Base-by-base conservation (phyloP, 768 basidiomycete genomes). In the Kwoniella sp. region DNA sequence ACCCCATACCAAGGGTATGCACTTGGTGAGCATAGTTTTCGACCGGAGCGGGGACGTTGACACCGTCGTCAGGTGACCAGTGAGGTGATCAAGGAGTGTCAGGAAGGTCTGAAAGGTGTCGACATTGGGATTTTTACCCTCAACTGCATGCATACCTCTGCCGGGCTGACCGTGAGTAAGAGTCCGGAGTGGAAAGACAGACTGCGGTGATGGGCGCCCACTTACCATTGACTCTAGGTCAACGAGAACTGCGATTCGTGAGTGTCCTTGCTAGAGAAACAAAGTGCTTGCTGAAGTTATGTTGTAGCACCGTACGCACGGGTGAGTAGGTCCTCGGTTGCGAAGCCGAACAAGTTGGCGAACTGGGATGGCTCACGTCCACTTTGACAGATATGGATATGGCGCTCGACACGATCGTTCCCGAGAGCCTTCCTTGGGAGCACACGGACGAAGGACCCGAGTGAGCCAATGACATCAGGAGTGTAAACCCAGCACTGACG, bases 381-480 rank as follows among this genome's bases (percentile, higher is more conserved):
- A 20, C 19, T n/a, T 6, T 10, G 3, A 53, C 54, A 87, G 91
- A 95, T 69, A 92, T 95, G 90, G 84, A 88, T 64, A 93, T 92
- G 88, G 73, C 72, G 88, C 62, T 95, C 17, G 91, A 95, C 74
- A 80, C 76, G 26, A 83, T 95, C 53, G 89, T 96, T 0, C 91
- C 91, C 0, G 90, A 95, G 69, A 79, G 70, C 12, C 76, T 92
- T 12, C 75, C 81, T 45, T 93, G 90, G 89, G 76, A 77, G 32
- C 91, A 95, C 72, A 88, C 84, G 0, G 89, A 90, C 68, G 91
- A 96, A 78, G 90, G 89, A 19, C 87, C 84, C 39, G 90, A 93
- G 89, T 90, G 69, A 76, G 84, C 76, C 32, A 19, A 3, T 10
- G n/a, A 15, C 17, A 10, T 15, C 8, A 9, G 12, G 25, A 46